Evolutionary conservation across 2,329 filamentous ascomycete genomes (phyloP).

Genomic region (Leptographium lundbergii): DNA sequence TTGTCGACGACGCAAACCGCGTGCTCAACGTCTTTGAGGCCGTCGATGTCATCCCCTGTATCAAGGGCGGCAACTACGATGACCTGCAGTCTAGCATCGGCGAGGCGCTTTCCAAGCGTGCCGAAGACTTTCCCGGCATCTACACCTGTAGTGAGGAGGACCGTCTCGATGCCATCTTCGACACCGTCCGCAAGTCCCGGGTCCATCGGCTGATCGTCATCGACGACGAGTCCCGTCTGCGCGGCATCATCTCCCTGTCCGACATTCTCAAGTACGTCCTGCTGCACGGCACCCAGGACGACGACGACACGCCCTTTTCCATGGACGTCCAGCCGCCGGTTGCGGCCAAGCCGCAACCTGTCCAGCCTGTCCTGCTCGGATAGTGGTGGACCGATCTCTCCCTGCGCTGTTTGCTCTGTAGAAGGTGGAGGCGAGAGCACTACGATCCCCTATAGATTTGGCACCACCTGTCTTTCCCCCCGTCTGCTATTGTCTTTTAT

Average conservation of each 20-base stretch:
- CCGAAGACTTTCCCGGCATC: constrained; percentile 88
- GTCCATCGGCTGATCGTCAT: constrained; percentile 90
- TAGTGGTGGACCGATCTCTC: neutral
- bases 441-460: neutral
- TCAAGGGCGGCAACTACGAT: constrained; percentile 87
- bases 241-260: constrained; percentile 83
- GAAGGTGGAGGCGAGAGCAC: neutral
- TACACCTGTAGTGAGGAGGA: constrained; percentile 92
- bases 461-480: neutral
- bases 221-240: constrained; percentile 75
- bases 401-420: neutral
- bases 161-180: constrained; percentile 87
- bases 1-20: constrained; percentile 63
- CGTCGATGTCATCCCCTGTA: constrained; percentile 90
- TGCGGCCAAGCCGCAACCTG: neutral
- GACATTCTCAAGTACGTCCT: constrained; percentile 95
- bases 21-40: constrained; percentile 96
- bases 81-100: constrained; percentile 78
- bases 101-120: constrained; percentile 74
- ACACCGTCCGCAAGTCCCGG: constrained; percentile 87
- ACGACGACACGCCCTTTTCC: neutral
- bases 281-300: constrained; percentile 57
- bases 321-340: neutral
- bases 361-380: neutral
- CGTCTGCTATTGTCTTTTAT: neutral